Base-by-base conservation (phyloP, 179 eudicot genomes). In the Spinacia oleracea region DNA sequence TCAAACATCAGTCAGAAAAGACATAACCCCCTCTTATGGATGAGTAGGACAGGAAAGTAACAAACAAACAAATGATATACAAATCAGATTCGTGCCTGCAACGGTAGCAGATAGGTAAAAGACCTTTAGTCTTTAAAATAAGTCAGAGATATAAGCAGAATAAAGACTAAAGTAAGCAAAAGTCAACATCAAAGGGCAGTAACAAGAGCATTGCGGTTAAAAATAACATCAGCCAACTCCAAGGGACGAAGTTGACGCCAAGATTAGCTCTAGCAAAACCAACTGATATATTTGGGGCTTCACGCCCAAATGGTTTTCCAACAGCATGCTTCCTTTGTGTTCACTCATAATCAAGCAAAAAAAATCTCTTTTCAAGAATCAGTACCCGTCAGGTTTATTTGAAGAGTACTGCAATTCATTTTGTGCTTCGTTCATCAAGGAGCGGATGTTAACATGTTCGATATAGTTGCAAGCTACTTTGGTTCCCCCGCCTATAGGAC, bases 1-100 rank as follows among this genome's bases (percentile, higher is more conserved):
- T 58, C 68, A 77, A 77, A 32, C 65, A 53, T 50, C 23, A 55
- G 68, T 31, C 12, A 48, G 16, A 48, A 35, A 32, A 46, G 45
- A 55, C 74, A 66, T 38, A 66, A 72, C 23, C 29, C 29, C 18
- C 48, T 48, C 40, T 42, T 45, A 35, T 14, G 34, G 16, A 60
- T 46, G 53, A 53, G 60, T 55, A 42, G 23, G 9, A 77, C 9
- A 58, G 15, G 45, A 23, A 58, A 15, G 68, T 21, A 40, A 51
- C 15, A 11, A 5, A 40, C 16, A 3, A 64, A 46, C 18, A 64
- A 72, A 50, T 5, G 38, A 72, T 14, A 29, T 16, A n/a, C n/a
- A 10, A 7, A 38, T 29, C 20, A 12, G 20, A 27, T 63, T 63
- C 20, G 7, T 63, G 29, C 29, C 63, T 11, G 29, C 29, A 58